Percentiles rank a stretch among this genome's conserved stretches.
These are phyloP conservation scores for Pseudogymnoascus sp. DNA, from an alignment of 2,329 filamentous ascomycete species.

Conservation along the genomic window DNA sequence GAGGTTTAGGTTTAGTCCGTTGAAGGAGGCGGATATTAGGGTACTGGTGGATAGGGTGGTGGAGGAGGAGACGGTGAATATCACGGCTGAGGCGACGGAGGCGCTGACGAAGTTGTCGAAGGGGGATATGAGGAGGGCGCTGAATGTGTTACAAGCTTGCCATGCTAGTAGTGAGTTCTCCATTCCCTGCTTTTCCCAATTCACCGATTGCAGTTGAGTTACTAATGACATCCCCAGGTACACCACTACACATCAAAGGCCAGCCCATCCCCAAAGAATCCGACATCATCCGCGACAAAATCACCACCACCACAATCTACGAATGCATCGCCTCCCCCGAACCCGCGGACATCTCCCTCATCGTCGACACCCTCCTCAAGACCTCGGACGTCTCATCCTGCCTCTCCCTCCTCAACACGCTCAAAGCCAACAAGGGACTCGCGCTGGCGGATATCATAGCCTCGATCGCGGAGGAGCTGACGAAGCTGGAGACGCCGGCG, in stretches of 20 bases:
- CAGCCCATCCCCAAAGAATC: constrained; percentile 51
- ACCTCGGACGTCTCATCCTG: constrained; percentile 86
- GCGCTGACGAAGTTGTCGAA: constrained; percentile 81
- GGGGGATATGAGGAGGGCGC: constrained; percentile 88
- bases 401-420: constrained; percentile 74
- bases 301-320: constrained; percentile 89
- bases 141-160: constrained; percentile 95
- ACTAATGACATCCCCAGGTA: constrained; percentile 42
- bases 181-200: not conserved
- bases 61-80: constrained; percentile 76
- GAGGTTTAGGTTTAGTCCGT: constrained; percentile 85
- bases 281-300: constrained; percentile 70
- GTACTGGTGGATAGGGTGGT: constrained; percentile 83
- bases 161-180: constrained; percentile 71
- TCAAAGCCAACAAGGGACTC: constrained; percentile 79
- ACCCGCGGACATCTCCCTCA: constrained; percentile 77
- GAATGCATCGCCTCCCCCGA: constrained; percentile 95
- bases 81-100: constrained; percentile 70
- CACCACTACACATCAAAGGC: constrained; percentile 55
- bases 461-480: constrained; percentile 72
- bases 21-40: constrained; percentile 82
- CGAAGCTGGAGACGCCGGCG: constrained; percentile 72
- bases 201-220: constrained; percentile 11
- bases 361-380: constrained; percentile 72
- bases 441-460: constrained; percentile 92